Evolutionary conservation across 805 yeast genomes (phyloP), one percentile per base, ranked within the genome.

Genomic region (Candida railenensis): DNA sequence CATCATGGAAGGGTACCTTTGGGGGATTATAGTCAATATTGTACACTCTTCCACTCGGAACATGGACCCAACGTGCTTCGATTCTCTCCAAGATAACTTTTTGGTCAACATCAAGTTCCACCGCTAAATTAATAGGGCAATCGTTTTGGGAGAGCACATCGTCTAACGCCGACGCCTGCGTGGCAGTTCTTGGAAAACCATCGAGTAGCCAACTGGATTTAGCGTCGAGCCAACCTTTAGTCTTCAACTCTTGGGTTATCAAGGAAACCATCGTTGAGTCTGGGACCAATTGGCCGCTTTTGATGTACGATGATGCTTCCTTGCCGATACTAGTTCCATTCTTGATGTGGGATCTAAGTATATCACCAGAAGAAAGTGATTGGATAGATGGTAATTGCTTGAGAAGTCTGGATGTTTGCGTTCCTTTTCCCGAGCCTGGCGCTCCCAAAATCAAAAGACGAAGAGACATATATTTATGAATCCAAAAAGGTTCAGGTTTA

Each of bases 351-450:
- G 68, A 66, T 51, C 98, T 76, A 38, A 91, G 68, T 3, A 89
- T 67, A 65, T 91, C 97, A 2, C 98, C 98, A 0, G 96, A 85
- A 1, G 96, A 83, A 7, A 92, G 66, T 0, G 92, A 70, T 12
- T 73, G 62, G 19, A 91, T 63, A 3, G 60, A 55, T 1, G 85
- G 77, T 48, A 83, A 75, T 36, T 69, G 65, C 43, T 78, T 76
- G 48, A 85, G 62, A 3, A 91, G 69, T 48, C 83, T 74, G 2
- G 85, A 67, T 0, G 96, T 86, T 53, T 86, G 87, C 0, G 98
- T 91, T 1, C 97, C 97, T 61, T 91, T 91, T 1, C 98, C 98
- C 1, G 96, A 78, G 0, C 98, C 98, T 0, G 98, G 98, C 0
- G 97, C 96, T 2, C 97, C 97, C 21, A 92, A 68, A 7, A 91